Percentiles rank a stretch among this genome's conserved stretches.
Conservation (phyloP, 2,329 filamentous ascomycete genomes). For the Fusarium marasasianum region DNA sequence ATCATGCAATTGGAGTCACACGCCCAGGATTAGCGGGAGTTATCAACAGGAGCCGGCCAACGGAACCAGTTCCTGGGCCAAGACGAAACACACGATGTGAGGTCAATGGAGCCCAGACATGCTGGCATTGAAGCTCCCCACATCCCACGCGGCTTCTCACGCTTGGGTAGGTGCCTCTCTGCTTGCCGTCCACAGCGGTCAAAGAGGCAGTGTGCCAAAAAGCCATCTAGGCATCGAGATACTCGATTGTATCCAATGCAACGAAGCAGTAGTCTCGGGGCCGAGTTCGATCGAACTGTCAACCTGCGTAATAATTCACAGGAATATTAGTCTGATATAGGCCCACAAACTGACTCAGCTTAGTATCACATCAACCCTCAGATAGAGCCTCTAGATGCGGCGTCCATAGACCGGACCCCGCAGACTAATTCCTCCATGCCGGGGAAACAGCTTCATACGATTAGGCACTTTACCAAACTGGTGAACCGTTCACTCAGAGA, state of each 20-base stretch:
- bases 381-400: conserved; percentile 13
- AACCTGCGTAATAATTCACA: not conserved
- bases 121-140: conserved; percentile 25
- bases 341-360: conserved; percentile 30
- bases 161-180: not conserved
- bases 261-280: not conserved
- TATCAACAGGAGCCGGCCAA: conserved; percentile 15
- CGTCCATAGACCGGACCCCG: conserved; percentile 33
- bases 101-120: conserved; percentile 28
- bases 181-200: conserved; percentile 10
- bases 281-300: not conserved
- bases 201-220: conserved; percentile 16
- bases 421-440: conserved; percentile 23
- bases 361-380: conserved; percentile 15
- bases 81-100: conserved; percentile 32
- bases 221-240: not conserved
- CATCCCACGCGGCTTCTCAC: conserved; percentile 31
- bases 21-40: conserved; percentile 13
- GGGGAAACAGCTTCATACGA: conserved; percentile 24
- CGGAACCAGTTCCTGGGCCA: conserved; percentile 22
- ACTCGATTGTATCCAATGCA: not conserved
- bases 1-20: conserved; percentile 23
- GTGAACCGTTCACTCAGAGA: not conserved
- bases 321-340: not conserved
- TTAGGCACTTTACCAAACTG: conserved; percentile 1